Evolutionary conservation across 768 basidiomycete genomes (phyloP), one percentile per base, ranked within the genome.

Genomic region (Boletus rubropictus): DNA sequence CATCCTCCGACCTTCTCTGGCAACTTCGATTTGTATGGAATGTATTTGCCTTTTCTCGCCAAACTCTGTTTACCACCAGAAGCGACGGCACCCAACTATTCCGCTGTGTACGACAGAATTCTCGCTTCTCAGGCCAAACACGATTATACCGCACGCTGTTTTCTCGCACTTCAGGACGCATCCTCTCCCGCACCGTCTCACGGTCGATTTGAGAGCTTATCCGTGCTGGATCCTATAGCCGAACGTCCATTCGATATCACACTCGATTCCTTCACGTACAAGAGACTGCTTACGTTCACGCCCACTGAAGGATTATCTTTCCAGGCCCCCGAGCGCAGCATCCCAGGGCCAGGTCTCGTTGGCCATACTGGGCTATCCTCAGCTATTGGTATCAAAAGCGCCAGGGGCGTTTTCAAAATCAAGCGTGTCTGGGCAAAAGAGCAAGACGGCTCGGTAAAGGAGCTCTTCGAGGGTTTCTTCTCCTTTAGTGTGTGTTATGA

Each of bases 401-500:
- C 72, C 2, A 60, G 39, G 4, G 71, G 72, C 0, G 55, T 57
- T 7, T 62, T 72, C 53, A 69, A 65, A 22, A 60, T 73, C 46
- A 63, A 61, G 39, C 64, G 64, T 7, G 54, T 63, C 24, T 72
- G 71, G 67, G 55, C n/a, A 45, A 64, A 9, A 46, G 65, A 40
- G 22, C 49, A 52, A 12, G 48, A 48, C 10, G 55, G 43, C 10
- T 32, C 25, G 2, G 2, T 42, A 50, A 69, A 56, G 51, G 71
- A 73, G 27, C 57, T 72, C 14, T 73, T 70, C n/a, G 71, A 69
- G 50, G 72, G 71, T 1, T 68, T 54, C 42, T 59, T 73, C 46
- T 62, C 67, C 29, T 70, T 73, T 40, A 53, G 61, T 12, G 59
- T 72, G 17, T 54, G 44, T 31, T 70, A 67, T 39, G 66, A 67